phyloP scores from a whole-genome alignment of 208 protist species.

The Naegleria gruberi region DNA sequence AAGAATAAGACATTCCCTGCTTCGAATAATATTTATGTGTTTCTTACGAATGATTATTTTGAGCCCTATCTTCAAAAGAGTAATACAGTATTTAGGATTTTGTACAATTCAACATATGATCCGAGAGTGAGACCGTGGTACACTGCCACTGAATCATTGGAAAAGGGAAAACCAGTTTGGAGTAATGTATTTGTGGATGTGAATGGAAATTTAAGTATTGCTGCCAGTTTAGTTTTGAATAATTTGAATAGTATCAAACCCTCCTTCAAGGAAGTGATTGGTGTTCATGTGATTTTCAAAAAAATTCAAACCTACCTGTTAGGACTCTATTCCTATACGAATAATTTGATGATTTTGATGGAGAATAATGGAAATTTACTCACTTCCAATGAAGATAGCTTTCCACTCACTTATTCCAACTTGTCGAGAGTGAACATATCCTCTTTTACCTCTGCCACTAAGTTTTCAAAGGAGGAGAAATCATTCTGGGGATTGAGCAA shows the following conservation, averaged over 20 bases:
- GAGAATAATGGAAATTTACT: neutral
- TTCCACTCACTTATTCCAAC: neutral
- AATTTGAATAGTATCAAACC: neutral
- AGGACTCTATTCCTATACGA: neutral
- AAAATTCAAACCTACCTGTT: neutral
- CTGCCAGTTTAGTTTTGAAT: neutral
- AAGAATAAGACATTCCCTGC: neutral
- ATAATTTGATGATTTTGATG: neutral
- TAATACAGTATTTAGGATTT: too few species aligned
- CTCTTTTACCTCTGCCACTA: neutral
- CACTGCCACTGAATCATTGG: neutral
- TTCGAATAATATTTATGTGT: neutral
- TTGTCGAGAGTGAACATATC: neutral
- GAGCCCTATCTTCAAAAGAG: too few species aligned
- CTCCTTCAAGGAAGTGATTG: neutral
- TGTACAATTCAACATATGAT: neutral
- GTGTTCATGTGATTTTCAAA: neutral
- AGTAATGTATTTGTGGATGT: neutral
- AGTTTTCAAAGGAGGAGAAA: too few species aligned
- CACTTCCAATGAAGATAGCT: neutral
- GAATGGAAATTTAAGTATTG: neutral
- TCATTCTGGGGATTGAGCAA: neutral
- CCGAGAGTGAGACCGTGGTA: neutral
- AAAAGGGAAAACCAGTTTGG: neutral
- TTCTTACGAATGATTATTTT: neutral